Evolutionary conservation across 495 filamentous ascomycete genomes (phyloP), one percentile per base, ranked within the genome.

Genomic region (Glonium stellatum): DNA sequence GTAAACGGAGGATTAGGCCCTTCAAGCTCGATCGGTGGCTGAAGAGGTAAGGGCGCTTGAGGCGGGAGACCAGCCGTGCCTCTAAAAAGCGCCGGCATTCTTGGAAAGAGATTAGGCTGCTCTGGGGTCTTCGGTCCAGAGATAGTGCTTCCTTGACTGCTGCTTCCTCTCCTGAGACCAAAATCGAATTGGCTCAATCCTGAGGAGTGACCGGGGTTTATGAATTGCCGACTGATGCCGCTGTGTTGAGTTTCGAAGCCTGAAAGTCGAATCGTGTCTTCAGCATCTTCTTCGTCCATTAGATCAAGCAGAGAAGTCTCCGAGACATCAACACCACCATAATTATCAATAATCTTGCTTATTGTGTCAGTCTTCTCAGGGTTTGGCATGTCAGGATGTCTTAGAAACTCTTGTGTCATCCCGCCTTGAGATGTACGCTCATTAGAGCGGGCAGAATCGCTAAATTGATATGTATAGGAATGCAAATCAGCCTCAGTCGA

Each of bases 171-270:
- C 15, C 54, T 0, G 42, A 60, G 34, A 12, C 50, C 60, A 35
- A 69, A 69, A 8, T 66, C 57, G 44, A 69, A 66, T 34, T 66
- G 59, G 34, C 63, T 65, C 4, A 66, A 42, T 19, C 66, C 60
- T 8, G 67, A 64, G 1, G 47, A 5, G 35, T 31, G 27, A 6
- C 10, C 4, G 12, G 39, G 39, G 13, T 4, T 3, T 18, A 44
- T 34, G 6, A 31, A 12, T 35, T 27, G 6, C 35, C 5, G 44
- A 11, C 39, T 58, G 44, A 5, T 35, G 47, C 27, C 35, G 56
- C 27, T 55, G 13, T 50, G 25, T 10, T 15, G 37, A 13, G 12
- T 12, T 6, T 11, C 12, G 36, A 46, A 8, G 27, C 36, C 21
- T 54, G 34, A 21, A 27, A 60, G 48, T 25, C 22, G 1, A 49